Conservation (phyloP, 164 flowering plant species). For the Hamamelis virginiana region DNA sequence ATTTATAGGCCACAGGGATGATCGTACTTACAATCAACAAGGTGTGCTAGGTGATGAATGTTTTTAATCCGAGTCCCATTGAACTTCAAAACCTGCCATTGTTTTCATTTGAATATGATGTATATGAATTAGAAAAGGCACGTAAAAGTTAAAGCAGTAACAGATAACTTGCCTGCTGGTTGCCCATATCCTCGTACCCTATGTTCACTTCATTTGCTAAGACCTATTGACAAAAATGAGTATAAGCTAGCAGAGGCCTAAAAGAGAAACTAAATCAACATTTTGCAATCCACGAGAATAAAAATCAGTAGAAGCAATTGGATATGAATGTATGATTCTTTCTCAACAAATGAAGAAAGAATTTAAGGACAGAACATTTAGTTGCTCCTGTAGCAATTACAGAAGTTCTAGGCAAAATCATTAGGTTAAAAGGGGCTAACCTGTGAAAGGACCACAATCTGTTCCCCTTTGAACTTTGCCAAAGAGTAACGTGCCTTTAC, state of each 20-base stretch:
- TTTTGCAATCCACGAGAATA: not conserved
- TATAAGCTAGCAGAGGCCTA: not conserved
- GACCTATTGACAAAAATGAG: slow-evolving; percentile 44
- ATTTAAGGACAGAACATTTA: too few relatives aligned
- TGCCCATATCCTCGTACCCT: slow-evolving; percentile 92
- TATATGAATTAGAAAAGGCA: not conserved
- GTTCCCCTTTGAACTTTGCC: slow-evolving; percentile 89
- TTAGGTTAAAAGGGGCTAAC: slow-evolving; percentile 29
- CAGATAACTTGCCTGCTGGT: slow-evolving; percentile 68
- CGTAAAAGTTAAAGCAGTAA: not conserved
- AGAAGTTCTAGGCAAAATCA: not conserved
- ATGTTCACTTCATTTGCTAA: slow-evolving; percentile 89
- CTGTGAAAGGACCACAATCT: slow-evolving; percentile 91
- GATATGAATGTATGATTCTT: too few relatives aligned
- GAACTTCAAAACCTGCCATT: slow-evolving; percentile 75
- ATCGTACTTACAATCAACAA: slow-evolving; percentile 74
- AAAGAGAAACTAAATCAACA: not conserved
- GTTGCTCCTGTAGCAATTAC: too few relatives aligned
- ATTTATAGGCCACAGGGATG: not conserved
- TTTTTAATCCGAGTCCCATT: slow-evolving; percentile 80
- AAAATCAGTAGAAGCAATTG: not conserved
- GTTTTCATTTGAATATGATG: not conserved
- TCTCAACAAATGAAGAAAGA: too few relatives aligned
- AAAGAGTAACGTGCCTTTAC: slow-evolving; percentile 86
- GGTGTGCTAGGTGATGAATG: slow-evolving; percentile 89